A percentile compares a stretch with the other conserved stretches of the same genome.
These are phyloP conservation scores for Plasmodium inui DNA, from an alignment of 169 alveolate species.

Conservation along the genomic window DNA sequence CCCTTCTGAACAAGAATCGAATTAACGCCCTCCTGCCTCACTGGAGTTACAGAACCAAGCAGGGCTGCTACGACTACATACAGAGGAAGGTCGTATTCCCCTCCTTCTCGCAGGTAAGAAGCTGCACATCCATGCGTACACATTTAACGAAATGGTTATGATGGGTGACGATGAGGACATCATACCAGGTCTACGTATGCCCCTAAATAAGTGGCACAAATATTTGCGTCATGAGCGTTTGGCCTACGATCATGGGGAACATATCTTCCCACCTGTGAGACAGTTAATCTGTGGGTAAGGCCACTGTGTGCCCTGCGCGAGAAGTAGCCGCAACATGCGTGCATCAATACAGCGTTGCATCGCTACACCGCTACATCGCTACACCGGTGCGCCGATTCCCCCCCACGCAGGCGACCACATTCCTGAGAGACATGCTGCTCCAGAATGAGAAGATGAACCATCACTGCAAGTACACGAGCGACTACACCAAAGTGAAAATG, in stretches of 20 bases:
- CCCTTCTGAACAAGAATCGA: neutral
- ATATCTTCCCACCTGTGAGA: too few species aligned
- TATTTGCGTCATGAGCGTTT: too few species aligned
- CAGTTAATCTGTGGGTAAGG: too few species aligned
- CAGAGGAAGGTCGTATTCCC: conserved; percentile 42
- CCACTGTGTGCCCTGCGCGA: neutral
- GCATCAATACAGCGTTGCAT: too few species aligned
- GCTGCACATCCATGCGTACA: neutral
- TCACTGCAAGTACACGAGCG: conserved; percentile 47
- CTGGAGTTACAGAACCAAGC: conserved; percentile 42
- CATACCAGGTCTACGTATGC: neutral
- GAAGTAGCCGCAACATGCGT: too few species aligned
- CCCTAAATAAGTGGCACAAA: too few species aligned
- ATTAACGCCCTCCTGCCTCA: conserved; percentile 17
- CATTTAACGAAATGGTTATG: neutral
- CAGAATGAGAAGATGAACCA: conserved; percentile 40
- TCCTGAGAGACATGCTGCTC: conserved; percentile 15
- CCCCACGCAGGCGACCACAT: conserved; percentile 21
- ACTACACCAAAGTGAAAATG: conserved; percentile 42
- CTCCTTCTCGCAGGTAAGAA: conserved; percentile 13
- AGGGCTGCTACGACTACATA: conserved; percentile 36
- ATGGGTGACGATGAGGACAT: neutral
- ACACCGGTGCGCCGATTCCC: neutral
- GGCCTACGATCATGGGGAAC: too few species aligned
- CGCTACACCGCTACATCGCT: neutral